A percentile compares a stretch with the other conserved stretches of the same genome.
Conservation (phyloP, 139 green algal species). For the Tetradesmus obliquus region DNA sequence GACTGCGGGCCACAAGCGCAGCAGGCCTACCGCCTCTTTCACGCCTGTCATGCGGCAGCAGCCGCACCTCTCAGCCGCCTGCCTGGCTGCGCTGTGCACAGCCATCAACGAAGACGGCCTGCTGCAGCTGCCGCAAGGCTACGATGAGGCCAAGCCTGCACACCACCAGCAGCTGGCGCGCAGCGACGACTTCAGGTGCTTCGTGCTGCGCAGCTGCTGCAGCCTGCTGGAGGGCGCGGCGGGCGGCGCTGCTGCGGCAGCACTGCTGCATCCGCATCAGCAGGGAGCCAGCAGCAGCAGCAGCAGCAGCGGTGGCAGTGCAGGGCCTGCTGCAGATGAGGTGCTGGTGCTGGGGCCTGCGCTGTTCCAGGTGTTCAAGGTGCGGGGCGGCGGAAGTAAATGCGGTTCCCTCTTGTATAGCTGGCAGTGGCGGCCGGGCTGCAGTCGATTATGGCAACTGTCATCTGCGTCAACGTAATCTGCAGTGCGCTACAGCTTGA, state of each 20-base stretch:
- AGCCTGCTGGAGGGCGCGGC: slow-evolving; percentile 44
- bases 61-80: slow-evolving; percentile 46
- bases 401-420: too few relatives aligned
- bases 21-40: slow-evolving; percentile 4
- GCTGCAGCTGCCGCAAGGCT: slow-evolving; percentile 15
- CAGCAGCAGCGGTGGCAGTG: neutral
- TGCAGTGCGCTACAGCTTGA: too few relatives aligned
- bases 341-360: slow-evolving; percentile 30
- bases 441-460: too few relatives aligned
- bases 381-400: neutral
- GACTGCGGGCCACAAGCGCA: slow-evolving; percentile 21
- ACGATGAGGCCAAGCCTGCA: neutral
- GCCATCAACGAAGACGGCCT: slow-evolving; percentile 56
- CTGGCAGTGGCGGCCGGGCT: too few relatives aligned
- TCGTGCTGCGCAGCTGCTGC: slow-evolving; percentile 47
- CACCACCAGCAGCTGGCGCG: slow-evolving; percentile 52
- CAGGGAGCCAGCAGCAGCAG: slow-evolving; percentile 8
- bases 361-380: slow-evolving; percentile 23
- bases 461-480: too few relatives aligned
- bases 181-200: slow-evolving; percentile 52
- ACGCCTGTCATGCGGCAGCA: slow-evolving; percentile 35
- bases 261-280: neutral
- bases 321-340: slow-evolving; percentile 10
- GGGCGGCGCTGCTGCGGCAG: slow-evolving; percentile 2
- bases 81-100: slow-evolving; percentile 48